Percentiles rank a stretch among this genome's conserved stretches.
phyloP scores from a whole-genome alignment of 352 stramenopile genomes.

The Phytophthora macrochlamydospora region DNA sequence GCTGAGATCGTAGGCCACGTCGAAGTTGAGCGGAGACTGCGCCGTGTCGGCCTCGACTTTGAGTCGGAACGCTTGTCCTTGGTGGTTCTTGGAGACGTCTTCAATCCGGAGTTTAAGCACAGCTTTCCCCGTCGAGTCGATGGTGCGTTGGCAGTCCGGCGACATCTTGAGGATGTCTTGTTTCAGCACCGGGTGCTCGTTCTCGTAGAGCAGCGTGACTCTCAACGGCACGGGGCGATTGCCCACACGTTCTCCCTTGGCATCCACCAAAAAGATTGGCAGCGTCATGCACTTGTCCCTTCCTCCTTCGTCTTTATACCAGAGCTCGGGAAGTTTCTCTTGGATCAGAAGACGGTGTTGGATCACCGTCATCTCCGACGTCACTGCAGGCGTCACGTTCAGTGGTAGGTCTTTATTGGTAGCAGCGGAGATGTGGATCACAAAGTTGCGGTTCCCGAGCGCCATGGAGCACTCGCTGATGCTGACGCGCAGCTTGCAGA shows the following conservation, averaged over 20 bases:
- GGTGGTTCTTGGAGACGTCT: constrained; percentile 97
- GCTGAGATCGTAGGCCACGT: constrained; percentile 91
- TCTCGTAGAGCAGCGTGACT: constrained; percentile 88
- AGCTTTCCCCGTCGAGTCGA: constrained; percentile 83
- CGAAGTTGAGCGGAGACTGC: constrained; percentile 86
- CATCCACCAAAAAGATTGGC: constrained; percentile 77
- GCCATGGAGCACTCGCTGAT: constrained; percentile 88
- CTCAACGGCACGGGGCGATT: constrained; percentile 77
- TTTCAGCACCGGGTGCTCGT: constrained; percentile 91
- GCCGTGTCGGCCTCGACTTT: constrained; percentile 91
- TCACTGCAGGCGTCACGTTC: constrained; percentile 69
- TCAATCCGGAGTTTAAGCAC: constrained; percentile 93
- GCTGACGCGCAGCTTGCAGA: constrained; percentile 81
- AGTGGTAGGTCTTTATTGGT: constrained; percentile 48
- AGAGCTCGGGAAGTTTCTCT: constrained; percentile 82
- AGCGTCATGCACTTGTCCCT: constrained; percentile 88
- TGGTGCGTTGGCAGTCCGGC: constrained; percentile 84
- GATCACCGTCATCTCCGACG: constrained; percentile 85
- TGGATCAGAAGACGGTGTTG: constrained; percentile 85
- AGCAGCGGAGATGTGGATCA: constrained; percentile 75
- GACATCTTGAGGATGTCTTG: constrained; percentile 95
- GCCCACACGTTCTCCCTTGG: constrained; percentile 79
- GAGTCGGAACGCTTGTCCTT: constrained; percentile 93
- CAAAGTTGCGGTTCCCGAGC: constrained; percentile 87
- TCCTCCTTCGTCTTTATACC: constrained; percentile 88